A percentile compares a stretch with the other conserved stretches of the same genome.
Evolutionary conservation across 1,284 basidiomycete species (phyloP).

Genomic region (Nidula niveotomentosa): DNA sequence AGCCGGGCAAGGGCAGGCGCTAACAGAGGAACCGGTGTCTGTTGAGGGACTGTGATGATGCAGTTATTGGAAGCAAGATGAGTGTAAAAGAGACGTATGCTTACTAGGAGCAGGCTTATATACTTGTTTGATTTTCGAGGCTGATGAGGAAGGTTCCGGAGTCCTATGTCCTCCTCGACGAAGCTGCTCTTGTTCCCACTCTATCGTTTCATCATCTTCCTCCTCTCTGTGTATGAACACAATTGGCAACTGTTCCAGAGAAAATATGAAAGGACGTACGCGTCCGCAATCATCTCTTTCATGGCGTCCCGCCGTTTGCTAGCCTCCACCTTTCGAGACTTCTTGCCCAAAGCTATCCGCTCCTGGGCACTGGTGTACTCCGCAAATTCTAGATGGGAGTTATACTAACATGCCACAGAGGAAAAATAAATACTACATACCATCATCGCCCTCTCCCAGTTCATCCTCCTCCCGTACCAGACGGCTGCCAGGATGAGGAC

Average conservation of each 20-base stretch:
- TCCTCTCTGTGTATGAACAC: slow-evolving; percentile 54
- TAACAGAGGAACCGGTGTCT: slow-evolving; percentile 58
- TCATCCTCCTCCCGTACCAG: slow-evolving; percentile 92
- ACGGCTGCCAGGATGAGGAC: slow-evolving; percentile 89
- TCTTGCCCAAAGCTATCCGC: slow-evolving; percentile 84
- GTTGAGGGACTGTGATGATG: slow-evolving; percentile 53
- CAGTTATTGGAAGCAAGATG: slow-evolving; percentile 5
- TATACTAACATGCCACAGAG: background rate
- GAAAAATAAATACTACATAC: slow-evolving; percentile 39
- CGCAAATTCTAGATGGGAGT: slow-evolving; percentile 64
- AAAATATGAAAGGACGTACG: slow-evolving; percentile 45
- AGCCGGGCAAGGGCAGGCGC: slow-evolving; percentile 57
- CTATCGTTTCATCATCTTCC: slow-evolving; percentile 84
- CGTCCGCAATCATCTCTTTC: slow-evolving; percentile 86
- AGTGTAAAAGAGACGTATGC: slow-evolving; percentile 14
- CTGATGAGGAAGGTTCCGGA: slow-evolving; percentile 22
- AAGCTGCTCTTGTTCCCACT: slow-evolving; percentile 91
- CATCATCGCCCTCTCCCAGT: slow-evolving; percentile 90
- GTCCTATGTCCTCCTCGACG: slow-evolving; percentile 65
- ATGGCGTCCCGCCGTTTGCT: slow-evolving; percentile 72
- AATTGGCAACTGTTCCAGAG: slow-evolving; percentile 11
- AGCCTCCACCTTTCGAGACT: slow-evolving; percentile 77
- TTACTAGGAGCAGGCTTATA: slow-evolving; percentile 81
- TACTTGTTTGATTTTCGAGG: slow-evolving; percentile 41
- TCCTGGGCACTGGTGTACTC: slow-evolving; percentile 91